Percentiles rank a stretch among this genome's conserved stretches.
These are phyloP conservation scores for Syncephalis plumigaleata DNA, from an alignment of 371 early-diverging fungal species.

Conservation along the genomic window DNA sequence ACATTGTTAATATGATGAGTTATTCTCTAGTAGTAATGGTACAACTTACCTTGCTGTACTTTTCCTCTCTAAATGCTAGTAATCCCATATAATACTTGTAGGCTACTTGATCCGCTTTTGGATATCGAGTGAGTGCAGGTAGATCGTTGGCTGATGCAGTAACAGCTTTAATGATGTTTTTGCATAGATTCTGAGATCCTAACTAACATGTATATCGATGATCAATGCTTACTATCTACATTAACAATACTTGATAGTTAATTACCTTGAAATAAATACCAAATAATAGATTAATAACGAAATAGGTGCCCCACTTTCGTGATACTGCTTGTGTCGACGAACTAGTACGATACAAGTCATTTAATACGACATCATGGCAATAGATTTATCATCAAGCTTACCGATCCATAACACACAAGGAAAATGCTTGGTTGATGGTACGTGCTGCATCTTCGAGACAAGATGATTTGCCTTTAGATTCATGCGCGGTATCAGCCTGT, in stretches of 20 bases:
- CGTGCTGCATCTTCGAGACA: slow-evolving; percentile 68
- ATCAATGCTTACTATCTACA: too few relatives aligned
- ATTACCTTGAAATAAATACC: slow-evolving; percentile 67
- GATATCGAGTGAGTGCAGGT: slow-evolving; percentile 51
- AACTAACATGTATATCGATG: slow-evolving; percentile 18
- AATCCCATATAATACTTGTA: slow-evolving; percentile 73
- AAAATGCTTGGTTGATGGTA: slow-evolving; percentile 70
- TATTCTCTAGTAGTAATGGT: too few relatives aligned
- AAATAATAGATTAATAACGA: slow-evolving; percentile 64
- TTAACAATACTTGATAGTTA: too few relatives aligned
- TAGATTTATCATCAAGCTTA: slow-evolving; percentile 10
- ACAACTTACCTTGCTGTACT: slow-evolving; percentile 40
- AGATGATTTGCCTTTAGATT: too few relatives aligned
- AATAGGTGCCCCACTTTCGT: slow-evolving; percentile 81
- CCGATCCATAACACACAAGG: slow-evolving; percentile 70
- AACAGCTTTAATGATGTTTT: slow-evolving; percentile 63
- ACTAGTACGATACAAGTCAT: neutral
- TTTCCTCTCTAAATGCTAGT: slow-evolving; percentile 63
- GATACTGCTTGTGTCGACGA: slow-evolving; percentile 30
- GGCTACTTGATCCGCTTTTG: slow-evolving; percentile 69
- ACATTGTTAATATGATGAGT: too few relatives aligned
- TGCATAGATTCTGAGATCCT: slow-evolving; percentile 63
- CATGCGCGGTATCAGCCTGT: too few relatives aligned
- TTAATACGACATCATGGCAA: neutral
- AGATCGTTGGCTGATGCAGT: slow-evolving; percentile 41